Evolutionary conservation across 495 filamentous ascomycete genomes (phyloP), one percentile per base, ranked within the genome.

Genomic region (Hyaloscypha finlandica): DNA sequence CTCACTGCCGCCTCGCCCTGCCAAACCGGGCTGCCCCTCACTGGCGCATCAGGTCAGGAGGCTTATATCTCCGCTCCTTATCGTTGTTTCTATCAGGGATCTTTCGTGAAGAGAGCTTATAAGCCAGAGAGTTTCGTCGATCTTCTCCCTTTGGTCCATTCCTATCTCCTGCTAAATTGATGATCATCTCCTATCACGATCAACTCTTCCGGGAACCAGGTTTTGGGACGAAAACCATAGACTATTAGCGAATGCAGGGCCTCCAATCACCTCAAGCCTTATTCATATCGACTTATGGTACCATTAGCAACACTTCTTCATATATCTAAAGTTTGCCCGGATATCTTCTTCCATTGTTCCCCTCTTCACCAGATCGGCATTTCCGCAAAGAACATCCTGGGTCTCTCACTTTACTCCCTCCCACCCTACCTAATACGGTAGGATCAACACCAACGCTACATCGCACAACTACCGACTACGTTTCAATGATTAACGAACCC

Each of bases 161-260:
- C 11, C 42, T 48, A 48, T 48, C 42, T 19, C 42, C 42, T 16
- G 11, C 42, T 48, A 19, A 48, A 4, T 48, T 48, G 42, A 48
- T 19, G 42, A 48, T 48, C 42, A 48, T 48, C 42, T 48, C 42
- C 42, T 48, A 48, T 48, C 42, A 37, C 42, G 42, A 48, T 48
- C 42, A 48, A 48, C 8, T 48, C 16, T 48, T 48, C 42, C 42
- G 14, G 42, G 42, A 48, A 48, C 42, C 42, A 48, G 42, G 42
- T 16, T 19, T 48, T 48, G 42, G 42, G 42, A 48, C 16, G 42
- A 48, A 3, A 37, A 37, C 35, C 35, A 37, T 37, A 12, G 12
- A 16, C 42, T 48, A 48, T 19, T 4, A 48, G 4, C 16, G 11
- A 48, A 48, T 48, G 16, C 9, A 16, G 6, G 42, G 16, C 42